Conservation (phyloP, 352 stramenopile genomes). For the Phytophthora hibernalis region DNA sequence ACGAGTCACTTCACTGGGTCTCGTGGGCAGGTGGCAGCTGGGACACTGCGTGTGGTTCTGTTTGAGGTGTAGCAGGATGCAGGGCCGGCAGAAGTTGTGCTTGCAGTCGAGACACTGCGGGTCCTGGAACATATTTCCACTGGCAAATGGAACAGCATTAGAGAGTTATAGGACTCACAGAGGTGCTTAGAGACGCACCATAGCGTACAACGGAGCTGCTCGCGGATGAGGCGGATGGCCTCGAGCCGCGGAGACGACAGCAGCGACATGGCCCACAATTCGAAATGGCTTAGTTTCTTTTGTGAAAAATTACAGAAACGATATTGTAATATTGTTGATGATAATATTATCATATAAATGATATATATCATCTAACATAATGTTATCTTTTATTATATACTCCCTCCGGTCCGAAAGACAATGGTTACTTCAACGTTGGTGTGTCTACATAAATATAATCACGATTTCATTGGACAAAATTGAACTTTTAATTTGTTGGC, state of each 20-base stretch:
- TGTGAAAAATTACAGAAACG: neutral
- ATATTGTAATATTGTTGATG: too few relatives aligned
- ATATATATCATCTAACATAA: too few relatives aligned
- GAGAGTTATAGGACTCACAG: neutral
- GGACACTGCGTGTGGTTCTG: constrained; percentile 71
- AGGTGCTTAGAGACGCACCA: constrained; percentile 53
- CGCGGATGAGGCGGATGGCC: constrained; percentile 77
- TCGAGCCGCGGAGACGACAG: constrained; percentile 61
- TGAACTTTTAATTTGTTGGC: too few relatives aligned
- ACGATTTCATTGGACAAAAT: too few relatives aligned
- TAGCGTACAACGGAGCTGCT: constrained; percentile 79
- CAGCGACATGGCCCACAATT: constrained; percentile 74
- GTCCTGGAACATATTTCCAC: constrained; percentile 77
- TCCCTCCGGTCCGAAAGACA: too few relatives aligned
- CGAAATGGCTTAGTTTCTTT: too few relatives aligned
- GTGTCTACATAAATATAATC: too few relatives aligned
- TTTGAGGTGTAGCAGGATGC: constrained; percentile 72
- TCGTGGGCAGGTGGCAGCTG: constrained; percentile 74
- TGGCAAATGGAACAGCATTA: constrained; percentile 31
- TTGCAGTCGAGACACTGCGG: constrained; percentile 89
- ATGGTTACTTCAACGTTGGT: too few relatives aligned
- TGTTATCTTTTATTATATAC: too few relatives aligned
- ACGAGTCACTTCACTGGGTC: constrained; percentile 79
- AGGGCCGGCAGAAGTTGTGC: constrained; percentile 87
- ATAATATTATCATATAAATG: too few relatives aligned